Conservation (phyloP, 768 basidiomycete genomes). For the Pholiota conissans region DNA sequence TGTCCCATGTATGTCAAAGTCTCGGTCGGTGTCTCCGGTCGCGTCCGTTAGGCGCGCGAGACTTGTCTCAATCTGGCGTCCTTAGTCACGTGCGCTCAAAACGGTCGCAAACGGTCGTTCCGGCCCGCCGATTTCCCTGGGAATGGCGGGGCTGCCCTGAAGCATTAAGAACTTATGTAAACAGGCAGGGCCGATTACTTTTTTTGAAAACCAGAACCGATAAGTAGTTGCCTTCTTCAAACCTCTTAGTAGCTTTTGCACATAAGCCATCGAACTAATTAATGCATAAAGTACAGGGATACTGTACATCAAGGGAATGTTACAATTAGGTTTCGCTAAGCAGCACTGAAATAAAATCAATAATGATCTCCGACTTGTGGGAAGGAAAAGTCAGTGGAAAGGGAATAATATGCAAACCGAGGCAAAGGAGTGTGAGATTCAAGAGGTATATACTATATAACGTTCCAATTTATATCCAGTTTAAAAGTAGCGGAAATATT, state of each 20-base stretch:
- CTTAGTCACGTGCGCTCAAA: too few relatives aligned
- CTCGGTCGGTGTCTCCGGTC: too few relatives aligned
- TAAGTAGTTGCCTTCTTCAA: too few relatives aligned
- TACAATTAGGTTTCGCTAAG: neutral
- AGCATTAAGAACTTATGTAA: too few relatives aligned
- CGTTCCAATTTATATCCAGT: constrained; percentile 8
- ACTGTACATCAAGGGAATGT: neutral
- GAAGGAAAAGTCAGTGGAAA: neutral
- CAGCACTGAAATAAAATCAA: neutral
- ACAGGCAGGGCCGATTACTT: too few relatives aligned
- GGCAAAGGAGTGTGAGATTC: constrained; percentile 8
- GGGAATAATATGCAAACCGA: neutral
- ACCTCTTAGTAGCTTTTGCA: neutral
- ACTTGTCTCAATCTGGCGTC: too few relatives aligned
- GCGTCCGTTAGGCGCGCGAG: too few relatives aligned
- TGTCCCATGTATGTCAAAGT: too few relatives aligned
- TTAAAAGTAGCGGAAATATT: constrained; percentile 3
- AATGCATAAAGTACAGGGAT: neutral
- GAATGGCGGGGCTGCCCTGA: too few relatives aligned
- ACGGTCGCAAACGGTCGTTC: too few relatives aligned
- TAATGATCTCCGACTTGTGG: neutral
- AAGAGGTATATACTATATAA: constrained; percentile 7
- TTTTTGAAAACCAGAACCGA: too few relatives aligned
- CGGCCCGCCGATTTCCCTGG: too few relatives aligned
- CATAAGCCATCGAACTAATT: neutral